A percentile compares a stretch with the other conserved stretches of the same genome.
Evolutionary conservation across 2,329 filamentous ascomycete species (phyloP).

Genomic region (Aureobasidium zeae): DNA sequence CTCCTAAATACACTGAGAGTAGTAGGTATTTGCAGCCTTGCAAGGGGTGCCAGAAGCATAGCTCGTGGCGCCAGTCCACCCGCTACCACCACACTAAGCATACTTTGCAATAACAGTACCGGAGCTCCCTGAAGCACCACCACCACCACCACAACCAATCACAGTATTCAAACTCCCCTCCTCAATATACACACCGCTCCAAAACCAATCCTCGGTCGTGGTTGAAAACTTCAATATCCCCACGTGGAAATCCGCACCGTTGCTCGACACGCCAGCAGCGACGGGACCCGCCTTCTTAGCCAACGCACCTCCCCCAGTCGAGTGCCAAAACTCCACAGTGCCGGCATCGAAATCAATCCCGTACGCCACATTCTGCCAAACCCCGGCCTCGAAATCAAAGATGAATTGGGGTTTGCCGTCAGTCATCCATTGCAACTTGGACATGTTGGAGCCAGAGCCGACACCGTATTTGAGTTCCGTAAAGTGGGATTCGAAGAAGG

Average conservation of each 20-base stretch:
- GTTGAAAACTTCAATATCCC: slow-evolving; percentile 57
- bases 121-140: background rate
- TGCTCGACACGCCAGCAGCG: slow-evolving; percentile 49
- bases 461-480: slow-evolving; percentile 63
- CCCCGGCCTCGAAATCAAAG: slow-evolving; percentile 49
- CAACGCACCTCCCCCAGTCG: slow-evolving; percentile 50
- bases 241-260: slow-evolving; percentile 64
- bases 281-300: slow-evolving; percentile 52
- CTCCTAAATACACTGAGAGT: too few species aligned
- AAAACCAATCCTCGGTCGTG: slow-evolving; percentile 59
- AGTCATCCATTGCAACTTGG: slow-evolving; percentile 54
- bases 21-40: too few species aligned
- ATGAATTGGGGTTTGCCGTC: slow-evolving; percentile 54
- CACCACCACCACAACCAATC: slow-evolving; percentile 17
- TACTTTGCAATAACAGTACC: too few species aligned
- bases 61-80: too few species aligned
- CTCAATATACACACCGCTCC: slow-evolving; percentile 64
- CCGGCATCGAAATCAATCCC: slow-evolving; percentile 58
- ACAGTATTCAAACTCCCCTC: slow-evolving; percentile 35
- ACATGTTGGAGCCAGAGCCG: slow-evolving; percentile 30
- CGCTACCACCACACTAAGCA: too few species aligned
- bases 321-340: slow-evolving; percentile 62
- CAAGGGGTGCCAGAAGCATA: too few species aligned
- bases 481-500: slow-evolving; percentile 60
- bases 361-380: slow-evolving; percentile 70